Evolutionary conservation across 176 grass and related monocot genomes (phyloP).

Genomic region (Musa troglodytarum): DNA sequence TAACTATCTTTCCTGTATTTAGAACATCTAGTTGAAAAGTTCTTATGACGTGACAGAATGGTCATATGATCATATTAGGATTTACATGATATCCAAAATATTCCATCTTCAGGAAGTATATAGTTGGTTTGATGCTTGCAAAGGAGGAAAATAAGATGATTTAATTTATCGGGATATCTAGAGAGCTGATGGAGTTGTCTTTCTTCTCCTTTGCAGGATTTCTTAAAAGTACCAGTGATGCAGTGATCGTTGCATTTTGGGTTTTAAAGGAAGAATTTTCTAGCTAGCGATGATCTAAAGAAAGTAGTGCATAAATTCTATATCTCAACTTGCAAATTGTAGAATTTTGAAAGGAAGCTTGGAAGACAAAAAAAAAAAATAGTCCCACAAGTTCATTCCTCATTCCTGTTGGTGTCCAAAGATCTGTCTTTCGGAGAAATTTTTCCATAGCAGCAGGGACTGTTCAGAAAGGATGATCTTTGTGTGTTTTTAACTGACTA

Average conservation of each 20-base stretch:
- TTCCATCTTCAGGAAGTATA: constrained; percentile 7
- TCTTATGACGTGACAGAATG: neutral
- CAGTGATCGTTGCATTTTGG: constrained; percentile 14
- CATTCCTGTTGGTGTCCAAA: constrained; percentile 13
- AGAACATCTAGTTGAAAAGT: neutral
- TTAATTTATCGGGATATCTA: constrained; percentile 10
- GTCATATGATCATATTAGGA: neutral
- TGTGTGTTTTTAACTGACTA: neutral
- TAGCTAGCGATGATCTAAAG: constrained; percentile 16
- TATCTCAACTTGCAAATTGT: constrained; percentile 12
- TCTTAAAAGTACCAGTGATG: constrained; percentile 1
- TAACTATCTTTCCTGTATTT: neutral
- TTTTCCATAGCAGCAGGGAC: constrained; percentile 1
- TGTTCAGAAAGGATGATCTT: neutral
- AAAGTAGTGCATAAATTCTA: constrained; percentile 2
- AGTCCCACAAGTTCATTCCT: neutral
- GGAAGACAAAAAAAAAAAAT: constrained; percentile 7
- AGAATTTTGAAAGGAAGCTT: constrained; percentile 8
- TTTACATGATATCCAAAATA: neutral
- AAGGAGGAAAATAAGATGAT: constrained; percentile 18
- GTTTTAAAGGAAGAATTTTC: neutral
- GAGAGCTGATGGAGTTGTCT: constrained; percentile 19
- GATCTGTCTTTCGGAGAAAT: neutral
- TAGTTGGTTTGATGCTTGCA: constrained; percentile 16
- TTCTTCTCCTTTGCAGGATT: constrained; percentile 22